Percentiles rank a stretch among this genome's conserved stretches.
phyloP scores from a whole-genome alignment of 2,329 filamentous ascomycete genomes.

The Cercospora citrullina region DNA sequence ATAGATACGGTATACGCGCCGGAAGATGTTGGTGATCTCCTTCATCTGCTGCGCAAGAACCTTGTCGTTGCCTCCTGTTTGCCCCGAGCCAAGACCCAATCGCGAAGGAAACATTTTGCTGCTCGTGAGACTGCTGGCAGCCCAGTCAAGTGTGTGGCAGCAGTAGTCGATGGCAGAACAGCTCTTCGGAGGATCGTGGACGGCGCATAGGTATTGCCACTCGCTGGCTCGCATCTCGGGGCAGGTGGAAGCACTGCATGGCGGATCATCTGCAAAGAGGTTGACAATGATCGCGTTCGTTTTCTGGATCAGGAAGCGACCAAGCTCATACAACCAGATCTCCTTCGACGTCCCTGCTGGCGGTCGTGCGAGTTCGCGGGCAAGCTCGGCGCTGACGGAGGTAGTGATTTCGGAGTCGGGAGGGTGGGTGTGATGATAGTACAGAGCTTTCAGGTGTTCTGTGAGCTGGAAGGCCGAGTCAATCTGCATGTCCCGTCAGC shows the following conservation, averaged over 20 bases:
- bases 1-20: slow-evolving; percentile 92
- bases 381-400: slow-evolving; percentile 74
- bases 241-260: slow-evolving; percentile 85
- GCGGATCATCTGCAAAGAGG: slow-evolving; percentile 85
- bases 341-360: slow-evolving; percentile 80
- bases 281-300: slow-evolving; percentile 90
- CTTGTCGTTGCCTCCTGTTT: slow-evolving; percentile 36
- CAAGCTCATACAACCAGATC: slow-evolving; percentile 97
- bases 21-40: slow-evolving; percentile 92
- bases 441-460: slow-evolving; percentile 91
- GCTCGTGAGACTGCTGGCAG: slow-evolving; percentile 88
- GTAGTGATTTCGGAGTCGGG: slow-evolving; percentile 72
- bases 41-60: slow-evolving; percentile 62
- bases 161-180: slow-evolving; percentile 99
- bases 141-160: slow-evolving; percentile 98
- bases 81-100: slow-evolving; percentile 57
- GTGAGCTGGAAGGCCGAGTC: slow-evolving; percentile 97
- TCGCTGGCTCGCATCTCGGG: slow-evolving; percentile 98
- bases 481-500: slow-evolving; percentile 59
- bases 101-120: slow-evolving; percentile 94
- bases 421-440: slow-evolving; percentile 75
- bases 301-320: slow-evolving; percentile 90
- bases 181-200: slow-evolving; percentile 92
- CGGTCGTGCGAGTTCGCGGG: slow-evolving; percentile 72
- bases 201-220: slow-evolving; percentile 98